Conservation (phyloP, 164 flowering plant genomes). For the Paratinospora sagittata region DNA sequence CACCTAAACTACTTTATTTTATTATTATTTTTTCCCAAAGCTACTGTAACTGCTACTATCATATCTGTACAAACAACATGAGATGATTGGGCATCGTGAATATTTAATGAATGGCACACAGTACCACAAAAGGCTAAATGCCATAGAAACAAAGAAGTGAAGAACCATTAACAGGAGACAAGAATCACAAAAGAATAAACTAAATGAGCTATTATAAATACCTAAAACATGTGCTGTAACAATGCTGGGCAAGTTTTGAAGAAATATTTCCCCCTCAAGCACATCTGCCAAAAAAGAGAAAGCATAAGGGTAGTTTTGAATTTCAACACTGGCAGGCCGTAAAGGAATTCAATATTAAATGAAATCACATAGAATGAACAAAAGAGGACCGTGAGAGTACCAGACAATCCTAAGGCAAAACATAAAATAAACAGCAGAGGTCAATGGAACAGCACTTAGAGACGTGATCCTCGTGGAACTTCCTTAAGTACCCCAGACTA, state of each 20-base stretch:
- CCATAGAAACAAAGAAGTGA: not conserved
- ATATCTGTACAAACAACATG: too few relatives aligned
- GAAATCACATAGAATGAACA: not conserved
- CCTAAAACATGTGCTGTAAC: conserved; percentile 88
- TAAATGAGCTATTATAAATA: conserved; percentile 21
- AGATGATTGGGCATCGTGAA: too few relatives aligned
- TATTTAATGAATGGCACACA: too few relatives aligned
- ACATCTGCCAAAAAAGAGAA: conserved; percentile 44
- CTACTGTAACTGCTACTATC: too few relatives aligned
- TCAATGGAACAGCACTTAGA: too few relatives aligned
- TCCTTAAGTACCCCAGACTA: too few relatives aligned
- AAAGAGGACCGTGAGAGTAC: not conserved
- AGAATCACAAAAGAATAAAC: not conserved
- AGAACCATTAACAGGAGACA: not conserved
- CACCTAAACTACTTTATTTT: too few relatives aligned
- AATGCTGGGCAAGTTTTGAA: conserved; percentile 96
- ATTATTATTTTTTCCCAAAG: too few relatives aligned
- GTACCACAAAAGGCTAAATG: too few relatives aligned
- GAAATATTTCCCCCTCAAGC: conserved; percentile 95
- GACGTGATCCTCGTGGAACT: too few relatives aligned
- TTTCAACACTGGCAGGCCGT: not conserved
- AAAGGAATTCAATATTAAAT: not conserved
- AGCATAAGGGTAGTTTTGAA: not conserved
- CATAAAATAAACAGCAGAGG: too few relatives aligned
- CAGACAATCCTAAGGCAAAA: too few relatives aligned